A percentile compares a stretch with the other conserved stretches of the same genome.
These are phyloP conservation scores for Chrysoporthe deuterocubensis DNA, from an alignment of 2,329 filamentous ascomycete genomes.

Conservation along the genomic window DNA sequence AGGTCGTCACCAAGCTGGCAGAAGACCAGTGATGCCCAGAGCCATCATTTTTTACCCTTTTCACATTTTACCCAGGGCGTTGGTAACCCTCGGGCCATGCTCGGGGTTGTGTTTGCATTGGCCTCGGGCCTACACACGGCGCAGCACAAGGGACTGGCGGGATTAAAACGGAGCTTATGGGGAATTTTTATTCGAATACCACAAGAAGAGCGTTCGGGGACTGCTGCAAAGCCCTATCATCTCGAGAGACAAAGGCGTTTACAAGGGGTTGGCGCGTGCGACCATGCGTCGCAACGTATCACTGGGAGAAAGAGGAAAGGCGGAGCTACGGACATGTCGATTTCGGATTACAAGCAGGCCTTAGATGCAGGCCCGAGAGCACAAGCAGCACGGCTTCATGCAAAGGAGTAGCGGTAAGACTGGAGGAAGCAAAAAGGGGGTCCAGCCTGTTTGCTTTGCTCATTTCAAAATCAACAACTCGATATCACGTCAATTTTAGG, in stretches of 20 bases:
- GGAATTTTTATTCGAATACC: slow-evolving; percentile 25
- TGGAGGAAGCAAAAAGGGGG: background rate
- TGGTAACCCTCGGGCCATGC: background rate
- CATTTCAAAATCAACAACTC: background rate
- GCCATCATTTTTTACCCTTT: background rate
- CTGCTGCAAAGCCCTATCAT: background rate
- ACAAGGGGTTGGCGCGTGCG: background rate
- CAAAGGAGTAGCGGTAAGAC: background rate
- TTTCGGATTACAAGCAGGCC: background rate
- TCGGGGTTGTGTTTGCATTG: background rate
- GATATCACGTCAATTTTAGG: background rate
- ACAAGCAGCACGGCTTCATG: background rate
- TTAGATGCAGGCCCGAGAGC: background rate
- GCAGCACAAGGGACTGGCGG: slow-evolving; percentile 2
- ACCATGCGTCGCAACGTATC: slow-evolving; percentile 8
- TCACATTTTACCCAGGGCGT: no score
- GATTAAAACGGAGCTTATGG: no score
- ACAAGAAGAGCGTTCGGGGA: slow-evolving; percentile 23
- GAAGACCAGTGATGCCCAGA: slow-evolving; percentile 36
- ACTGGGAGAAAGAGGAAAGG: background rate
- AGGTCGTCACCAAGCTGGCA: slow-evolving; percentile 59
- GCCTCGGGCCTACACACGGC: background rate
- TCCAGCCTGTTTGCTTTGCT: background rate
- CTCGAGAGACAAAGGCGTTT: background rate
- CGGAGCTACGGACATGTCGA: background rate